Base-by-base conservation (phyloP, 306 rosid species). In the Vicia villosa region DNA sequence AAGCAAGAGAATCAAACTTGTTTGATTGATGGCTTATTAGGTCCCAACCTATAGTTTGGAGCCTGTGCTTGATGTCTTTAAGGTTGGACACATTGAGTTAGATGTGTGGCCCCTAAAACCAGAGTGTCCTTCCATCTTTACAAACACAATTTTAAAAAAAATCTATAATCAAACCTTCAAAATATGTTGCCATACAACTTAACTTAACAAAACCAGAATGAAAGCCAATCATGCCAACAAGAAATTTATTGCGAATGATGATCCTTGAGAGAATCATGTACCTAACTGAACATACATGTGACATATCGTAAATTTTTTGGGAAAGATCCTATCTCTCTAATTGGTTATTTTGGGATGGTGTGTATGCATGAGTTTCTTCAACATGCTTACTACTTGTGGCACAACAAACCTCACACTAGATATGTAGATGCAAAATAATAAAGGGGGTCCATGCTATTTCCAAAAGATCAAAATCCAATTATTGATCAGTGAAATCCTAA, bases 301-400 rank as follows among this genome's bases (percentile, higher is more conserved):
- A 59, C 45, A 32, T 36, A 58, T 58, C 13, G 14, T 32, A 1
- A 32, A 19, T 10, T 10, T 32, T 32, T 15, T 59, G 22, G 65
- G 13, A 32, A 59, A 8, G 32, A n/a, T 14, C 38, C 40, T 59
- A 30, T 30, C 63, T 30, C 42, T 30, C 42, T 8, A 10, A 21
- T 52, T 15, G 24, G 34, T 24, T 55, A 55, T 55, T 24, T 55
- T 1, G 45, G 45, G 65, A 19, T 61, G 66, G 10, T 60, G 45
- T 34, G 66, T 61, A 36, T 60, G 66, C 66, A 61, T 61, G 66
- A 59, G 28, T 11, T 28, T 57, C 10, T 57, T 57, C 63, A 57
- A 28, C 20, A 15, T 30, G 24, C 28, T 56, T 56, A 56, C 62
- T 61, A 61, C 40, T 17, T 61, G 16, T 61, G 30, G 30, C 46